Conservation (phyloP, 495 filamentous ascomycete species). For the Immersiella caudata region DNA sequence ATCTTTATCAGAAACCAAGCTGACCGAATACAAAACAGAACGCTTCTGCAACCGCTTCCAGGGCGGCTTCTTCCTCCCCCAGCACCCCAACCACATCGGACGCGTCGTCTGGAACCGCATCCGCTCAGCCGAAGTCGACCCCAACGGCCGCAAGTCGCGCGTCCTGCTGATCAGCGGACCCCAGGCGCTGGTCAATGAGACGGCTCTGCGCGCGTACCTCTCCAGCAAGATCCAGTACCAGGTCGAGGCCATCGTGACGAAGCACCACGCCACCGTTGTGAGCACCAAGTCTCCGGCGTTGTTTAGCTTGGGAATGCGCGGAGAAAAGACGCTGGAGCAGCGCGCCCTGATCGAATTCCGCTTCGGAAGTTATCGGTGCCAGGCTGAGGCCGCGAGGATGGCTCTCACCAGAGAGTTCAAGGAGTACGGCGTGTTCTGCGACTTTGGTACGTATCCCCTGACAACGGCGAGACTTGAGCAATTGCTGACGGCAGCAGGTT, state of each 20-base stretch:
- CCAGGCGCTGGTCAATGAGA: slow-evolving; percentile 23
- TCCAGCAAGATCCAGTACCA: slow-evolving; percentile 32
- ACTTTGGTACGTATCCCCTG: slow-evolving; percentile 27
- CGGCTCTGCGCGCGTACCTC: slow-evolving; percentile 28
- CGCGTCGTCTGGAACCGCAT: slow-evolving; percentile 34
- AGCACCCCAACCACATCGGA: slow-evolving; percentile 1
- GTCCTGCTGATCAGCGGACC: slow-evolving; percentile 36
- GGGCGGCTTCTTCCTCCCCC: not conserved
- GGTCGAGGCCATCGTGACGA: slow-evolving; percentile 25
- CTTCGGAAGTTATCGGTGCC: slow-evolving; percentile 49
- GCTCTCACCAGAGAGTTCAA: slow-evolving; percentile 37
- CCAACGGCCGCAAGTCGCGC: slow-evolving; percentile 24
- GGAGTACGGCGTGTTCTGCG: slow-evolving; percentile 30
- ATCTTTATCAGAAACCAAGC: not conserved
- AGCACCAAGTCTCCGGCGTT: not conserved
- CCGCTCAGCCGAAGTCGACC: slow-evolving; percentile 30
- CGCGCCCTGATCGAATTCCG: slow-evolving; percentile 39
- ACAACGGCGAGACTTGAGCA: not conserved
- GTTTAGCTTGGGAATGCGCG: not conserved
- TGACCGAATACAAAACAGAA: slow-evolving; percentile 7
- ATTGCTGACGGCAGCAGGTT: slow-evolving; percentile 7
- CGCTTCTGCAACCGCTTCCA: slow-evolving; percentile 23
- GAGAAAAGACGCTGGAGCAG: not conserved
- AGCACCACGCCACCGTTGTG: not conserved
- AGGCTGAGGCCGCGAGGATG: slow-evolving; percentile 45